Evolutionary conservation across 2,329 filamentous ascomycete genomes (phyloP).

Genomic region (Colletotrichum endophyticum): DNA sequence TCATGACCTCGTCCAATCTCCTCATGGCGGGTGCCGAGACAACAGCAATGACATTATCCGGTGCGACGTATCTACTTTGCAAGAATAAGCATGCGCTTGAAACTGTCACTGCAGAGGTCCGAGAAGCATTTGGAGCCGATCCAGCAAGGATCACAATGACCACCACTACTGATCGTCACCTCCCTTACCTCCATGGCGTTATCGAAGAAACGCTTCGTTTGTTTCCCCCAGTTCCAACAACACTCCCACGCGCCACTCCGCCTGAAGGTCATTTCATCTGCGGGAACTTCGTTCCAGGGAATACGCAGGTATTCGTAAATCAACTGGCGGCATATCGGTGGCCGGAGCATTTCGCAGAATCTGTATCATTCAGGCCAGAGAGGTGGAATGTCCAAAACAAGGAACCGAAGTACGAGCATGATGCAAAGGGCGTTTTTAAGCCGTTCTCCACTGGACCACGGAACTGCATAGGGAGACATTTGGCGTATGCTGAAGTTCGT

Average conservation of each 20-base stretch:
- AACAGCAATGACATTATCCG: background rate
- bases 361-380: slow-evolving; percentile 46
- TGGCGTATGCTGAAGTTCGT: slow-evolving; percentile 56
- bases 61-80: background rate
- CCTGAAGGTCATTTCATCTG: slow-evolving; percentile 28
- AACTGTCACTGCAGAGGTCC: slow-evolving; percentile 37
- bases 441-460: slow-evolving; percentile 53
- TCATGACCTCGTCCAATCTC: background rate
- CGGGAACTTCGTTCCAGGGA: slow-evolving; percentile 34
- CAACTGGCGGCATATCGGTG: slow-evolving; percentile 34
- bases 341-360: slow-evolving; percentile 31
- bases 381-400: slow-evolving; percentile 34
- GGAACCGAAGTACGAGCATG: slow-evolving; percentile 38
- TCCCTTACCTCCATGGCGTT: slow-evolving; percentile 37
- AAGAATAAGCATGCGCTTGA: background rate
- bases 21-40: slow-evolving; percentile 2
- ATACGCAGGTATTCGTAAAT: slow-evolving; percentile 7
- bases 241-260: background rate
- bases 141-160: slow-evolving; percentile 32
- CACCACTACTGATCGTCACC: slow-evolving; percentile 24
- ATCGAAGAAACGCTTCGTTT: slow-evolving; percentile 42
- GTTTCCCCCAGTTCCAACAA: slow-evolving; percentile 31
- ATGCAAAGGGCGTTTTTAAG: slow-evolving; percentile 38
- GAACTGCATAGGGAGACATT: slow-evolving; percentile 49
- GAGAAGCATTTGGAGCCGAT: slow-evolving; percentile 27